Percentiles rank a stretch among this genome's conserved stretches.
phyloP scores from a whole-genome alignment of 768 basidiomycete genomes.

The Dictyophora rubrovolvata region DNA sequence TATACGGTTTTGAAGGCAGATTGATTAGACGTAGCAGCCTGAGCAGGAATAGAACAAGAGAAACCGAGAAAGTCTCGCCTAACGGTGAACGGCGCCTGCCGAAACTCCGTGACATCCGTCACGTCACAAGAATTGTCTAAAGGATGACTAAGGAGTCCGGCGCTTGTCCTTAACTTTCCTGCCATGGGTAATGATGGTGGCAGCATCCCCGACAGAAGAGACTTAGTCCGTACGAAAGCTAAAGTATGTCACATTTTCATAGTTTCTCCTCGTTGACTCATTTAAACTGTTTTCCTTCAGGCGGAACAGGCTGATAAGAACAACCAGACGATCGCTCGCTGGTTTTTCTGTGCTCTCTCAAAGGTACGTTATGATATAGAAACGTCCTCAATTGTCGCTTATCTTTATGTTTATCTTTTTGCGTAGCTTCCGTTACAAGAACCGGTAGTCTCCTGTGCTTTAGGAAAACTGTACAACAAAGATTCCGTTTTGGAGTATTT shows the following conservation, averaged over 20 bases:
- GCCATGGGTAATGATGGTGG: constrained; percentile 75
- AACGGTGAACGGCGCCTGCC: too few relatives aligned
- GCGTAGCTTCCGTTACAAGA: constrained; percentile 69
- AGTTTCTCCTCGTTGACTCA: not conserved
- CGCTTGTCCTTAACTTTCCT: not conserved
- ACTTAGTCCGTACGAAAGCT: constrained; percentile 61
- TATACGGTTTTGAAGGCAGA: too few relatives aligned
- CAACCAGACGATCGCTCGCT: constrained; percentile 76
- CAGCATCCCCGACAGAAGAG: constrained; percentile 76
- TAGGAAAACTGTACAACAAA: constrained; percentile 95
- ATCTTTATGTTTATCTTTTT: not conserved
- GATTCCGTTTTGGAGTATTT: constrained; percentile 88
- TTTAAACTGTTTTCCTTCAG: constrained; percentile 21
- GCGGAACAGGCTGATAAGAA: constrained; percentile 86
- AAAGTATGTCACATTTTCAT: constrained; percentile 36
- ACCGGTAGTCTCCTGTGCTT: constrained; percentile 82
- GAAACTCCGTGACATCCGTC: too few relatives aligned
- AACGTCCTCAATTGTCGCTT: not conserved
- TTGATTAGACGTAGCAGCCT: too few relatives aligned
- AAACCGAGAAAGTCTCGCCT: too few relatives aligned
- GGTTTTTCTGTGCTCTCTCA: constrained; percentile 91
- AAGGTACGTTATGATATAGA: constrained; percentile 47
- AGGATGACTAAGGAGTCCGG: not conserved
- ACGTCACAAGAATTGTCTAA: too few relatives aligned
- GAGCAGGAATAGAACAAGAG: too few relatives aligned